These are phyloP conservation scores for Lasiodiplodia hormozganensis DNA, from an alignment of 2,329 filamentous ascomycete species.

Conservation along the genomic window DNA sequence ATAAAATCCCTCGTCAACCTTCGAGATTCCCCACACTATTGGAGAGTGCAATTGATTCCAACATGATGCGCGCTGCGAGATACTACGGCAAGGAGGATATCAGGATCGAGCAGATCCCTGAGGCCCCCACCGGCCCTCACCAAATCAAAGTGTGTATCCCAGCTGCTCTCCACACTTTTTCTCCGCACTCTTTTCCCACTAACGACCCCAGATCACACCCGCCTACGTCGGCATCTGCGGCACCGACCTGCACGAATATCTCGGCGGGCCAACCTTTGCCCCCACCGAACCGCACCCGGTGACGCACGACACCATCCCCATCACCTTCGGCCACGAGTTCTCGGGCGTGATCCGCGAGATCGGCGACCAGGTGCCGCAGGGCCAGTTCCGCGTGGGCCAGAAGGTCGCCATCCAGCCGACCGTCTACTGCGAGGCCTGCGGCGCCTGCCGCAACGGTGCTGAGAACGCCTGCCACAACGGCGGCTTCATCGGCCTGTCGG, in stretches of 20 bases:
- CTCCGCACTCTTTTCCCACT: background rate
- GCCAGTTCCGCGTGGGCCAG: conserved; percentile 60
- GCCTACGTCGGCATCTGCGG: conserved; percentile 63
- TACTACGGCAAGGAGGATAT: conserved; percentile 65
- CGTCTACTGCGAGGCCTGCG: conserved; percentile 63
- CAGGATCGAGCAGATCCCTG: conserved; percentile 59
- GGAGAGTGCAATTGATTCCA: background rate
- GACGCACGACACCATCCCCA: conserved; percentile 63
- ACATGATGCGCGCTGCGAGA: conserved; percentile 59
- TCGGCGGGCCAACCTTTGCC: conserved; percentile 56
- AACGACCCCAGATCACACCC: conserved; percentile 36
- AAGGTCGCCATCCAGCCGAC: conserved; percentile 66
- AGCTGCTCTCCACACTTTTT: background rate
- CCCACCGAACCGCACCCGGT: conserved; percentile 63
- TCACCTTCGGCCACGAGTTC: conserved; percentile 71
- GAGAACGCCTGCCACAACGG: conserved; percentile 66
- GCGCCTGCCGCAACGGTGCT: conserved; percentile 59
- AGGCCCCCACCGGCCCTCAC: conserved; percentile 55
- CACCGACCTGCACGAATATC: conserved; percentile 60
- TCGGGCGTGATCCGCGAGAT: conserved; percentile 66
- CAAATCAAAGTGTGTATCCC: conserved; percentile 53
- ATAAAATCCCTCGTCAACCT: background rate
- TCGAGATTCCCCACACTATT: background rate
- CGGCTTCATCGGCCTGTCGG: conserved; percentile 60
- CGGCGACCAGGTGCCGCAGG: conserved; percentile 54